Conservation (phyloP, 1,284 basidiomycete genomes). For the Vanrija pseudolonga region DNA sequence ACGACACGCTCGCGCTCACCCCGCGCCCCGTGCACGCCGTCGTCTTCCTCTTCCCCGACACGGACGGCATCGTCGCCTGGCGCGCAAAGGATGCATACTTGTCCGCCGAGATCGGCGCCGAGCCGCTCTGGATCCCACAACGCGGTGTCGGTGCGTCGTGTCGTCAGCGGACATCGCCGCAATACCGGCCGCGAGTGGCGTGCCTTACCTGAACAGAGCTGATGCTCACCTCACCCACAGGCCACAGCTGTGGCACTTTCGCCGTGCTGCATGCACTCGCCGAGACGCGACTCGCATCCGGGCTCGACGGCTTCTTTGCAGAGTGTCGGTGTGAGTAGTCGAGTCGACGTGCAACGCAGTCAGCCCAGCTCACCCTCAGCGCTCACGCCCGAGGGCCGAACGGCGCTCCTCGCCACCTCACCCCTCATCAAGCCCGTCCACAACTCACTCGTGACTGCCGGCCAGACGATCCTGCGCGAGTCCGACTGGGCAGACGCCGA, state of each 20-base stretch:
- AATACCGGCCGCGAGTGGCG: too few species aligned
- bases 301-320: constrained; percentile 15
- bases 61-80: constrained; percentile 14
- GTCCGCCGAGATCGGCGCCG: background rate
- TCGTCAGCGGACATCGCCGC: background rate
- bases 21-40: constrained; percentile 52
- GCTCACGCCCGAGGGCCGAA: constrained; percentile 1
- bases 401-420: constrained; percentile 12
- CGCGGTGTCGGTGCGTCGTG: constrained; percentile 11
- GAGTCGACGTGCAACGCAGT: too few species aligned
- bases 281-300: constrained; percentile 13
- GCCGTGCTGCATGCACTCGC: constrained; percentile 23
- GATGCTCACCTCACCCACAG: constrained; percentile 6
- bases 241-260: constrained; percentile 27
- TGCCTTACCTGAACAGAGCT: too few species aligned
- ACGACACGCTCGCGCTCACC: constrained; percentile 52
- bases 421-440: constrained; percentile 18
- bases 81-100: constrained; percentile 6
- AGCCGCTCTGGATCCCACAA: constrained; percentile 26
- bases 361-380: background rate
- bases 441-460: constrained; percentile 14
- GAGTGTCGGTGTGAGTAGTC: constrained; percentile 11
- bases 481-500: constrained; percentile 23
- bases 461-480: constrained; percentile 15
- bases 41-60: constrained; percentile 51